A percentile compares a stretch with the other conserved stretches of the same genome.
Conservation (phyloP, 2,329 filamentous ascomycete genomes). For the Cladophialophora exuberans region DNA sequence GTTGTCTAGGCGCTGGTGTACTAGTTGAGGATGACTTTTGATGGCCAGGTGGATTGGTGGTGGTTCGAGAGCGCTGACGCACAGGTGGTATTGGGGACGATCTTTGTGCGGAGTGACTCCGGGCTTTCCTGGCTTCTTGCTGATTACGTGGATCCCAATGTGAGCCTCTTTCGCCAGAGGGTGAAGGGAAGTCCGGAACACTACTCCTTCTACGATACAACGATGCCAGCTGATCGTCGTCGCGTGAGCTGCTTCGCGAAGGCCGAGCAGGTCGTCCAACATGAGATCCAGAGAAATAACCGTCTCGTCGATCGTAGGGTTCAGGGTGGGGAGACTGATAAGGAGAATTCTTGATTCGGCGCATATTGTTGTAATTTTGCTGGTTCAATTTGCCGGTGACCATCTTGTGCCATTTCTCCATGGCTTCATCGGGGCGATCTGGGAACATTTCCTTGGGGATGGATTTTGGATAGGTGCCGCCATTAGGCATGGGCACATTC, state of each 20-base stretch:
- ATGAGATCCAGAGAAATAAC: constrained; percentile 29
- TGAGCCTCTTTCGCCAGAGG: constrained; percentile 24
- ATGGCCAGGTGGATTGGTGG: constrained; percentile 7
- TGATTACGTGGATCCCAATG: constrained; percentile 20
- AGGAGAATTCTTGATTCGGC: constrained; percentile 37
- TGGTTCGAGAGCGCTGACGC: constrained; percentile 30
- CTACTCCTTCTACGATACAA: constrained; percentile 28
- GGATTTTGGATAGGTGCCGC: constrained; percentile 61
- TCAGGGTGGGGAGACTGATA: constrained; percentile 38
- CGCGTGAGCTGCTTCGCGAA: constrained; percentile 26
- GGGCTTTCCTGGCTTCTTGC: constrained; percentile 21
- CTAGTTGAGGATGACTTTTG: constrained; percentile 13
- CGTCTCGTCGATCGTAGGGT: constrained; percentile 24
- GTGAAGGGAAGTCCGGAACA: constrained; percentile 31
- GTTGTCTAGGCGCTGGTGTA: constrained; percentile 14
- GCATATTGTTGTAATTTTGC: constrained; percentile 58
- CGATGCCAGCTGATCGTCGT: constrained; percentile 25
- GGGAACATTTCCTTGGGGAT: constrained; percentile 75
- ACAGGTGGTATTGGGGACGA: constrained; percentile 13
- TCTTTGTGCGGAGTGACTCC: constrained; percentile 32
- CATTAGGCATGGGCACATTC: constrained; percentile 73
- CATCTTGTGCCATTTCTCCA: constrained; percentile 81
- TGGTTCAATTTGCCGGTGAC: constrained; percentile 72
- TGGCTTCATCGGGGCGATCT: constrained; percentile 71
- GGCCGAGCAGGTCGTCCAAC: constrained; percentile 11